These are phyloP conservation scores for Pseudognaphalium luteoalbum DNA, from an alignment of 129 eudicot genomes.

Conservation along the genomic window DNA sequence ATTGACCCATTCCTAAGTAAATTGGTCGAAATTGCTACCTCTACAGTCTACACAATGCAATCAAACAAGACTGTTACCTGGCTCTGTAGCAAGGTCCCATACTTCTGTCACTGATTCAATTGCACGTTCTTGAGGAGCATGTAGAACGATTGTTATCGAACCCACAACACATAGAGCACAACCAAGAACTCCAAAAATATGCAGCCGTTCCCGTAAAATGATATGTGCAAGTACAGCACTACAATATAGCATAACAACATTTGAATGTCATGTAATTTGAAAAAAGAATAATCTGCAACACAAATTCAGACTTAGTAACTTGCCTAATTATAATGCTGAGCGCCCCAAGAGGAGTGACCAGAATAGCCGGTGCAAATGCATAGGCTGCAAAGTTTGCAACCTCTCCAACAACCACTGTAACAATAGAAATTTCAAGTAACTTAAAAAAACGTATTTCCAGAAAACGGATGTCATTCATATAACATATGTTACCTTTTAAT, in stretches of 20 bases:
- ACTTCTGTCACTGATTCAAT: conserved; percentile 87
- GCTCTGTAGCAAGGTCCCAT: conserved; percentile 96
- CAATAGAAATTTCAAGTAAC: conserved; percentile 18
- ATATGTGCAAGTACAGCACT: conserved; percentile 95
- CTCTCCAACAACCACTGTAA: conserved; percentile 93
- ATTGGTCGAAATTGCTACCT: too few species aligned
- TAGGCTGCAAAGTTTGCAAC: conserved; percentile 93
- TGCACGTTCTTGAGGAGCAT: conserved; percentile 90
- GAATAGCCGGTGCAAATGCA: conserved; percentile 94
- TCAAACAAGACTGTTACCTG: conserved; percentile 48
- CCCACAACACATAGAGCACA: conserved; percentile 96
- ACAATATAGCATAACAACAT: conserved; percentile 27
- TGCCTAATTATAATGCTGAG: conserved; percentile 97
- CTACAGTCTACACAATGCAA: too few species aligned
- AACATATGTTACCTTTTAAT: background rate
- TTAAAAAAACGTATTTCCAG: background rate
- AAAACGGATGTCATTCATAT: background rate
- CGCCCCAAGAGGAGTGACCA: conserved; percentile 97
- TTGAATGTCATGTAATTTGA: conserved; percentile 13
- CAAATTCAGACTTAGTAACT: conserved; percentile 11
- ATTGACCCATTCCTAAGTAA: too few species aligned
- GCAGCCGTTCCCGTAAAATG: conserved; percentile 75
- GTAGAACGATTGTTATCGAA: conserved; percentile 81
- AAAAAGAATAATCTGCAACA: background rate
- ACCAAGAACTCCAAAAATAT: conserved; percentile 88